phyloP scores from a whole-genome alignment of 441 rosid genomes.

The Arabidopsis lyrata region DNA sequence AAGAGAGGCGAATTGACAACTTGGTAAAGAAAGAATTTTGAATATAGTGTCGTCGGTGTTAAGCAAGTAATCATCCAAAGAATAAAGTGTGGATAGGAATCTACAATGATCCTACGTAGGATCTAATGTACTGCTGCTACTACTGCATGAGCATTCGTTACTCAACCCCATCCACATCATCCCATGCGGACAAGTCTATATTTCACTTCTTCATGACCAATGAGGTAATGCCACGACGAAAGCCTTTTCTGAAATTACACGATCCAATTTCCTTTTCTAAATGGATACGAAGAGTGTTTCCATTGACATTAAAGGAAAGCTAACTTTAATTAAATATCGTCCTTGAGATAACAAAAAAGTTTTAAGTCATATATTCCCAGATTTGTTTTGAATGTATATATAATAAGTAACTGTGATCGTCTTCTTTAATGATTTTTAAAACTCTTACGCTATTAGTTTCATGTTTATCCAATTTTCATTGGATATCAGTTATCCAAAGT shows the following conservation, averaged over 20 bases:
- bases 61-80: slow-evolving; percentile 26
- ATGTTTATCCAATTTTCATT: too few relatives aligned
- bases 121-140: slow-evolving; percentile 27
- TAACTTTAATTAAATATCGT: slow-evolving; percentile 9
- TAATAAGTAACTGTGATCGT: too few relatives aligned
- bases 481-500: too few relatives aligned
- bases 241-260: background rate
- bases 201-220: slow-evolving; percentile 12
- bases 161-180: slow-evolving; percentile 41
- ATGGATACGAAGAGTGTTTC: slow-evolving; percentile 32
- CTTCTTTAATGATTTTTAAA: too few relatives aligned
- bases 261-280: slow-evolving; percentile 8
- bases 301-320: slow-evolving; percentile 26
- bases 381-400: background rate
- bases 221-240: slow-evolving; percentile 5
- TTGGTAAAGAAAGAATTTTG: background rate
- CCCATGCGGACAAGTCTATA: slow-evolving; percentile 27
- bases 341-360: slow-evolving; percentile 1
- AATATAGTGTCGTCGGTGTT: slow-evolving; percentile 13
- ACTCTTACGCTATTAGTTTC: too few relatives aligned
- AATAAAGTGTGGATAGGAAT: slow-evolving; percentile 32
- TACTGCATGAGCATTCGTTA: slow-evolving; percentile 32
- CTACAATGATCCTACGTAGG: slow-evolving; percentile 41
- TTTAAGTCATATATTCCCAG: background rate
- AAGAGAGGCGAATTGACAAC: slow-evolving; percentile 24